Evolutionary conservation across 805 yeast genomes (phyloP), one percentile per base, ranked within the genome.

Genomic region (Candida schatavii): DNA sequence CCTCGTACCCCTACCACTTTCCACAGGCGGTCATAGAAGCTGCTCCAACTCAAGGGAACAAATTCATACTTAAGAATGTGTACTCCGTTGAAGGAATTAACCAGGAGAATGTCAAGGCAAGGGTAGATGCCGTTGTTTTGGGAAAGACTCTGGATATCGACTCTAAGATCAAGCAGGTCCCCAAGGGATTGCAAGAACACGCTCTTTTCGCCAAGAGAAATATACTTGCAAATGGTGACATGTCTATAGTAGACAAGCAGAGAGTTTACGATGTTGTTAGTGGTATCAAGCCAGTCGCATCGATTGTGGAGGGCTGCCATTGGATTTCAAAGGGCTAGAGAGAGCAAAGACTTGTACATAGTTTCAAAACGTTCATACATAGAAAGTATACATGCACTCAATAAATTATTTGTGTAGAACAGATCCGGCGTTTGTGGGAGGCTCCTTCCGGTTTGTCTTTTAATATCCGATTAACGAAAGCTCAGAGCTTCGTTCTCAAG

Each of bases 1-100:
- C 74, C 15, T 64, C 68, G 37, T 70, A 68, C 50, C 75, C 75
- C 3, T 70, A 59, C 55, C 51, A 52, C 44, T 52, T 70, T 44
- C 74, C 75, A 17, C 57, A 50, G 44, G 37, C 57, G 9, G 50
- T 69, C 30, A 55, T 70, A 30, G 62, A 63, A 22, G 37, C 43
- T 36, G 54, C 50, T 3, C 56, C 50, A 31, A 23, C 44, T 33
- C 20, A 43, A 37, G 50, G 49, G 30, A 67, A 64, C 51, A 52
- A 50, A 45, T 70, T 64, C 44, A 49, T 70, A 37, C 54, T 67
- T 40, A 66, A 58, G 39, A 54, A 55, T 31, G 56, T 56, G 46
- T 67, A 48, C 54, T 44, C 52, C 1, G 46, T 55, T 34, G 55
- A 54, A 6, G 54, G 45, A 20, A 31, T 64, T 14, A 56, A 61